These are phyloP conservation scores for cucumber (Cucumis sativus) DNA, from an alignment of 306 rosid species.

Conservation along the genomic window DNA sequence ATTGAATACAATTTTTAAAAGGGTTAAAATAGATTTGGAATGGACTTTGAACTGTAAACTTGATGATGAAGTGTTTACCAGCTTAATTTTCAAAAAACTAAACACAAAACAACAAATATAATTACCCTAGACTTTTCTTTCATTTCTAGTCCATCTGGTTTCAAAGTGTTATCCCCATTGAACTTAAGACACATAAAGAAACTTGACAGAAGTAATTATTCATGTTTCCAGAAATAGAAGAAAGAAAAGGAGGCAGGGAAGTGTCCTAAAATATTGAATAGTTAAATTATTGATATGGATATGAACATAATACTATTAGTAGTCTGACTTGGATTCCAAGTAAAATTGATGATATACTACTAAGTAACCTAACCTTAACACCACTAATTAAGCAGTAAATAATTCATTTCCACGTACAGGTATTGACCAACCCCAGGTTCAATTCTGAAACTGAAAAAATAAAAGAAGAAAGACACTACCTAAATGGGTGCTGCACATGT, in stretches of 20 bases:
- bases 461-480: neutral
- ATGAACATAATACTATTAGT: neutral
- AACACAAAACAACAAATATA: no score
- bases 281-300: neutral
- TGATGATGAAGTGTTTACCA: no score
- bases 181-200: neutral
- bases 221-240: neutral
- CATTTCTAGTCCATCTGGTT: neutral
- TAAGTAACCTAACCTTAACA: neutral
- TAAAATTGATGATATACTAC: neutral
- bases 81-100: no score
- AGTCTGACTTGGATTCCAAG: neutral
- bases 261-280: neutral
- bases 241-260: neutral
- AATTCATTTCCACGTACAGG: neutral
- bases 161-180: neutral
- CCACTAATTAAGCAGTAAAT: conserved; percentile 2
- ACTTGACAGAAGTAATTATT: neutral
- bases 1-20: no score
- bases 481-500: conserved; percentile 42
- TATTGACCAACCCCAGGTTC: neutral
- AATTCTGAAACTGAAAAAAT: neutral
- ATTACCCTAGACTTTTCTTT: no score
- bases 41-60: no score
- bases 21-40: no score